A percentile compares a stretch with the other conserved stretches of the same genome.
phyloP scores from a whole-genome alignment of 805 yeast genomes.

The Cyberlindnera sargentensis region DNA sequence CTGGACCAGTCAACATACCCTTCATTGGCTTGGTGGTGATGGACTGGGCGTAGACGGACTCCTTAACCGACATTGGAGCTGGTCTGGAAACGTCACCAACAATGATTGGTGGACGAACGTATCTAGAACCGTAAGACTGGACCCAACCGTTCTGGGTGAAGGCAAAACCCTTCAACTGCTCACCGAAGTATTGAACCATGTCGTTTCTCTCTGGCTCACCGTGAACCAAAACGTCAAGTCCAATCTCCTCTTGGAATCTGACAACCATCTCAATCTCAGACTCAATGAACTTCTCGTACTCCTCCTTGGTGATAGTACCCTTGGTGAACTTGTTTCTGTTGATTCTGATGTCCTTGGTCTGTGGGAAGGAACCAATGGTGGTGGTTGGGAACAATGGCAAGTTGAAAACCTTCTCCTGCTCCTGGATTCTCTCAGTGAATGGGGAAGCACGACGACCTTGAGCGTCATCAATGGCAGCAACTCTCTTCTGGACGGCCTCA shows the following conservation, averaged over 20 bases:
- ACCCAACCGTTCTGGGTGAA: constrained; percentile 99
- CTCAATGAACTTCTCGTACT: constrained; percentile 94
- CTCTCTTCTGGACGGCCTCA: constrained; percentile 82
- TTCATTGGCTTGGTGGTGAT: constrained; percentile 93
- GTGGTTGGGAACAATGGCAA: constrained; percentile 99
- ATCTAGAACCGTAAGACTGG: constrained; percentile 99
- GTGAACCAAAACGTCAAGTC: constrained; percentile 96
- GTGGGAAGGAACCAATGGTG: constrained; percentile 99
- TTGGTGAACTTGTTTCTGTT: constrained; percentile 97
- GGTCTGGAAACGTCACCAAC: constrained; percentile 99
- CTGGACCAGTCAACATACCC: constrained; percentile 99
- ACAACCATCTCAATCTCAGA: constrained; percentile 93
- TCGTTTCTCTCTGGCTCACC: constrained; percentile 99
- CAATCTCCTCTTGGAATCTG: constrained; percentile 99
- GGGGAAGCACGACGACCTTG: constrained; percentile 79
- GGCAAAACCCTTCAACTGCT: constrained; percentile 95
- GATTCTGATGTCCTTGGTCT: constrained; percentile 97
- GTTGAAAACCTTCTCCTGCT: constrained; percentile 82
- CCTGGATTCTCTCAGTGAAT: constrained; percentile 80
- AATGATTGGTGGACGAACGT: constrained; percentile 98
- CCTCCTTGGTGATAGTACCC: constrained; percentile 93
- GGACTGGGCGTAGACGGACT: constrained; percentile 98
- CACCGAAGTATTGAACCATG: constrained; percentile 99
- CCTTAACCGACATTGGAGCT: constrained; percentile 96
- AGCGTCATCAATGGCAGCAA: constrained; percentile 67